A percentile compares a stretch with the other conserved stretches of the same genome.
These are phyloP conservation scores for Saccharomycopsis schoenii DNA, from an alignment of 805 yeast genomes.

Conservation along the genomic window DNA sequence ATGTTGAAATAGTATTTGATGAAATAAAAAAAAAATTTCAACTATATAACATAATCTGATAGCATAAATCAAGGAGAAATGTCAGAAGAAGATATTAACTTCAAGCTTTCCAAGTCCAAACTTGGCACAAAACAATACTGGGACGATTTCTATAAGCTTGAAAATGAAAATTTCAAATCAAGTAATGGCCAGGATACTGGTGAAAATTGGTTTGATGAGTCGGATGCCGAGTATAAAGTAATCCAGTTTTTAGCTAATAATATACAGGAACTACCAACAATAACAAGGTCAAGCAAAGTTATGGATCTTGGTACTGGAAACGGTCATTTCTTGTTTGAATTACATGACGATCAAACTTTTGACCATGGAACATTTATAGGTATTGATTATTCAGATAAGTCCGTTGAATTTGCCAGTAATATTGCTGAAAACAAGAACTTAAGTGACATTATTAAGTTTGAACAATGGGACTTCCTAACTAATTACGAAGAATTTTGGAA, in stretches of 20 bases:
- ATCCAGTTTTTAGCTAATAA: conserved; percentile 57
- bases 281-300: conserved; percentile 31
- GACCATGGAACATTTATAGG: conserved; percentile 41
- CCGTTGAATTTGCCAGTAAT: conserved; percentile 63
- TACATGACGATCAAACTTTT: conserved; percentile 46
- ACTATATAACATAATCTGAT: too few species aligned
- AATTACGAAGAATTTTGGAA: conserved; percentile 26
- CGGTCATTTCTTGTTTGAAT: conserved; percentile 74
- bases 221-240: conserved; percentile 84
- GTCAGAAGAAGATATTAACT: neutral
- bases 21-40: neutral
- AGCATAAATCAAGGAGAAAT: neutral
- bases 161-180: conserved; percentile 53
- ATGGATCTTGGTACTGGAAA: conserved; percentile 94
- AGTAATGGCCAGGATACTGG: conserved; percentile 81
- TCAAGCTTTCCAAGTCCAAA: conserved; percentile 58
- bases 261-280: conserved; percentile 26
- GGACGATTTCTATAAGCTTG: conserved; percentile 78
- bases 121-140: conserved; percentile 86
- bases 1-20: neutral
- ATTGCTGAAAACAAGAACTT: conserved; percentile 37
- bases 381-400: conserved; percentile 74
- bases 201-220: conserved; percentile 93
- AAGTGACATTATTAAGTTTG: conserved; percentile 36
- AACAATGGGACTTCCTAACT: conserved; percentile 57